These are phyloP conservation scores for Geranium rotundifolium DNA, from an alignment of 345 rosid genomes.

Conservation along the genomic window DNA sequence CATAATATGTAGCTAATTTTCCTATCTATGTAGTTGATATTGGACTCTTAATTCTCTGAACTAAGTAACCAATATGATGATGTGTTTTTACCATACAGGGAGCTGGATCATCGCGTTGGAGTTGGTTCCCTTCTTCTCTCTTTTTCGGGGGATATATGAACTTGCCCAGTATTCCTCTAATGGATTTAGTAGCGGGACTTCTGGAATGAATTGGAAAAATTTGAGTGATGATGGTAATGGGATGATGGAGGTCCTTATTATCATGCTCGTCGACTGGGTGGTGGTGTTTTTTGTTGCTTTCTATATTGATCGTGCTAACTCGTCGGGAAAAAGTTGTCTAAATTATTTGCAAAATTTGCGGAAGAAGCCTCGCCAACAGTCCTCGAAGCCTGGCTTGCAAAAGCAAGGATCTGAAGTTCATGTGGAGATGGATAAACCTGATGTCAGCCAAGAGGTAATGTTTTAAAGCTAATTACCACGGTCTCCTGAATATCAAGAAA, in stretches of 20 bases:
- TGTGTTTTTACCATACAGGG: slow-evolving; percentile 25
- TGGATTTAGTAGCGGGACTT: slow-evolving; percentile 36
- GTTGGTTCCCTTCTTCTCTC: slow-evolving; percentile 72
- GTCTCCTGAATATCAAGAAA: too few relatives aligned
- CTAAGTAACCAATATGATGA: too few relatives aligned
- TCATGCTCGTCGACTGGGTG: slow-evolving; percentile 67
- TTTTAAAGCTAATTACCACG: not conserved
- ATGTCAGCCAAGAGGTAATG: slow-evolving; percentile 71
- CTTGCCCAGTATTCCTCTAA: slow-evolving; percentile 40
- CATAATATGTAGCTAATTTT: too few relatives aligned
- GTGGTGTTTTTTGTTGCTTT: slow-evolving; percentile 46
- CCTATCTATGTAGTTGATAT: too few relatives aligned
- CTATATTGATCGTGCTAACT: slow-evolving; percentile 47
- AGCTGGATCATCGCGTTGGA: slow-evolving; percentile 55
- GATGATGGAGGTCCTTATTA: slow-evolving; percentile 47
- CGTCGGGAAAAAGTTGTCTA: slow-evolving; percentile 45
- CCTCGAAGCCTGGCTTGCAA: slow-evolving; percentile 40
- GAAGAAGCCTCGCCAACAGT: slow-evolving; percentile 25
- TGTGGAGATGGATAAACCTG: slow-evolving; percentile 62
- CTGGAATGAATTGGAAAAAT: slow-evolving; percentile 68
- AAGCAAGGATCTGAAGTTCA: slow-evolving; percentile 51
- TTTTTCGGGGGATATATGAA: slow-evolving; percentile 82
- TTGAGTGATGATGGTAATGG: slow-evolving; percentile 42
- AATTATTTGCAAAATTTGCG: slow-evolving; percentile 30
- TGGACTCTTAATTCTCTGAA: too few relatives aligned